Base-by-base conservation (phyloP, 1,139 yeast species). In the Taphrina communis region DNA sequence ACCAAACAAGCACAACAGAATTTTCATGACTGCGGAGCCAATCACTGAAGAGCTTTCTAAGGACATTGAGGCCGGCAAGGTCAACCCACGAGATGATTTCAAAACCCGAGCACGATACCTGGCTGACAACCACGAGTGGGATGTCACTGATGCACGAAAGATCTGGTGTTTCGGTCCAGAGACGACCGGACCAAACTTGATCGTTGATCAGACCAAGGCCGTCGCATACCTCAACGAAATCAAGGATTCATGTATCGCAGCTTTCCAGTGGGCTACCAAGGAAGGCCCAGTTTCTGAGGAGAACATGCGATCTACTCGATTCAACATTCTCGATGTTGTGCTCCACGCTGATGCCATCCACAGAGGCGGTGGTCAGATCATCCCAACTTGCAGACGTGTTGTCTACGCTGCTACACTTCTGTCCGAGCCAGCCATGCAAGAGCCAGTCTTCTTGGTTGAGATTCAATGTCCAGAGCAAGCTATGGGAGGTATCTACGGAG, bases 161-260 rank as follows among this genome's bases (percentile, higher is more conserved):
- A 94, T 94, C 81, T 94, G 99, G 99, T 92, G 97, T 90, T 94
- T 94, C 92, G 99, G 99, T 86, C 99, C 99, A 82, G 99, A 94
- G 81, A 66, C 71, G 39, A 87, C 86, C 83, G 99, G 99, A 85
- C 94, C 99, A 80, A 94, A 94, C 87, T 84, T 94, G 82, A 97
- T 94, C 82, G 96, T 94, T 84, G 99, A 94, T 86, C 97, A 93
- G 86, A 93, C 99, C 81, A 94, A 94, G 94, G 98, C 99, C 80
- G 98, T 94, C 74, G 98, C 94, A 86, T 94, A 93, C 93, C 89
- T 94, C 86, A 84, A 87, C 83, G 99, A 94, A 88, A 94, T 94
- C 87, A 94, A 94, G 90, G 99, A 94, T 84, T 93, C 97, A 80
- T 97, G 93, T 80, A 97, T 93, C 80, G 94, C 99, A 82, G 98